Evolutionary conservation across 306 rosid genomes (phyloP).

Genomic region (Betula pendula): DNA sequence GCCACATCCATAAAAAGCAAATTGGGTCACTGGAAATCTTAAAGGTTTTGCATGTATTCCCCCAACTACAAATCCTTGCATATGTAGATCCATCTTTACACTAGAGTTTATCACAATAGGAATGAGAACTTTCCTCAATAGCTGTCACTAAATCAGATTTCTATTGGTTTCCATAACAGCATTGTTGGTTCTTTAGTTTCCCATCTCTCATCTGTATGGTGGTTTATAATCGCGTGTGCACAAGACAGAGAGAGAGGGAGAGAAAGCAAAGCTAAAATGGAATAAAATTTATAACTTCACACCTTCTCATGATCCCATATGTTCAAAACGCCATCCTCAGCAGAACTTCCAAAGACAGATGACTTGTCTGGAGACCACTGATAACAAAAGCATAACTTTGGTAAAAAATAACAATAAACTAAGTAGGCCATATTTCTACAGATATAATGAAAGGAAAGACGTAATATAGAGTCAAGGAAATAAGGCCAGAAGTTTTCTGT

Average conservation of each 20-base stretch:
- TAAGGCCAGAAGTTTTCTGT: not conserved
- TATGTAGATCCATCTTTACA: not conserved
- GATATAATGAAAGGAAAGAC: not conserved
- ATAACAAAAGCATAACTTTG: not conserved
- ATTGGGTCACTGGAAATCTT: not conserved
- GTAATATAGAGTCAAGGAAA: not conserved
- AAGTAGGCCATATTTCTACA: not conserved
- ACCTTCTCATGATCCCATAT: slow-evolving; percentile 19
- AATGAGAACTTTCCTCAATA: not conserved
- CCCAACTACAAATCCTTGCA: not conserved
- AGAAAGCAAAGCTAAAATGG: not conserved
- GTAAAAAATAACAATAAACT: slow-evolving; percentile 4
- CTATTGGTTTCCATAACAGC: not conserved
- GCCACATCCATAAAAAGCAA: not conserved
- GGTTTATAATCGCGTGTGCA: not conserved
- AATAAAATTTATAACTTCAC: not conserved
- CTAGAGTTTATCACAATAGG: not conserved
- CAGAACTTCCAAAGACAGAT: slow-evolving; percentile 19
- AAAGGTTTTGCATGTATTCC: not conserved
- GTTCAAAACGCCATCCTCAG: slow-evolving; percentile 22
- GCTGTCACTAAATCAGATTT: not conserved
- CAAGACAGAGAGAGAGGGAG: not conserved
- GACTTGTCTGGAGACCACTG: slow-evolving; percentile 23
- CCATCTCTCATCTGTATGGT: not conserved
- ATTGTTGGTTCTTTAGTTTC: too few relatives aligned